These are phyloP conservation scores for Clonostachys sp. DNA, from an alignment of 2,329 filamentous ascomycete genomes.

Conservation along the genomic window DNA sequence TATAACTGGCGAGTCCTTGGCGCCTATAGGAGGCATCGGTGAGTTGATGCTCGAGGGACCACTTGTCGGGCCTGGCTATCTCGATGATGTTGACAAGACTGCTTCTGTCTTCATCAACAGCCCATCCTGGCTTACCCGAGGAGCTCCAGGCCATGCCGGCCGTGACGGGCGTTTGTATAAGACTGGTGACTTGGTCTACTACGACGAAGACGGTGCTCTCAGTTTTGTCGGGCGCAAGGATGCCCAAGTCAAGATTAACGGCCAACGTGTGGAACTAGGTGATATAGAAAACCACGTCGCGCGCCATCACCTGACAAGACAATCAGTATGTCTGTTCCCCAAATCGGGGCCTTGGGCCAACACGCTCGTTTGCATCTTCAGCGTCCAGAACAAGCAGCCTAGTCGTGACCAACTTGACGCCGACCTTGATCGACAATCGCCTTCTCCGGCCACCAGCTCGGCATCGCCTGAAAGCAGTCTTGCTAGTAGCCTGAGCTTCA, in stretches of 20 bases:
- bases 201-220: conserved; percentile 20
- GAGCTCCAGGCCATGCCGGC: not conserved
- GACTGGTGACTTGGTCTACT: conserved; percentile 14
- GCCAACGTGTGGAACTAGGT: conserved; percentile 48
- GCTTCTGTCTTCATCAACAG: conserved; percentile 1
- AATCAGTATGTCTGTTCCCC: too few relatives aligned
- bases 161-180: conserved; percentile 5
- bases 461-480: not conserved
- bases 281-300: conserved; percentile 14
- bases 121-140: conserved; percentile 1
- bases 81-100: conserved; percentile 4
- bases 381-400: too few relatives aligned
- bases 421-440: too few relatives aligned
- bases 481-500: not conserved
- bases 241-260: conserved; percentile 32
- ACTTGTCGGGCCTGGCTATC: conserved; percentile 37
- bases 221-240: conserved; percentile 39
- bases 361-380: too few relatives aligned
- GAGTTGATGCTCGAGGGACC: conserved; percentile 42
- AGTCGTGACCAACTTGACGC: too few relatives aligned
- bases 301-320: too few relatives aligned
- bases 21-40: conserved; percentile 14
- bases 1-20: not conserved
- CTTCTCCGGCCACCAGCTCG: not conserved
- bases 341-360: too few relatives aligned